Conservation (phyloP, 1,139 yeast genomes). For the Pichia sp. region DNA sequence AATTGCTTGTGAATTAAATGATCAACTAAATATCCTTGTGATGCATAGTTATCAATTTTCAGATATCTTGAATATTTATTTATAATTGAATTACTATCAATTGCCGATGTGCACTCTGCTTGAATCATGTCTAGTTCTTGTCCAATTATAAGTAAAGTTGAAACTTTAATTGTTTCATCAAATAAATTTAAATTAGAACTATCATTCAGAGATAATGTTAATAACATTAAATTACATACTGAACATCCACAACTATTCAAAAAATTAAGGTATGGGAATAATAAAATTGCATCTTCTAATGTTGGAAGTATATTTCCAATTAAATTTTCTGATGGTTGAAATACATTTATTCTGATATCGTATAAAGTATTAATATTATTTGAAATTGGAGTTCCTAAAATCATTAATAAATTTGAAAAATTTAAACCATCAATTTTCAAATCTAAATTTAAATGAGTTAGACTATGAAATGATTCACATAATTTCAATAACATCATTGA, state of each 20-base stretch:
- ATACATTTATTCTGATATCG: slow-evolving; percentile 24
- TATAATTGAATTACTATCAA: slow-evolving; percentile 6
- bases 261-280: slow-evolving; percentile 26
- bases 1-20: slow-evolving; percentile 24
- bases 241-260: slow-evolving; percentile 22
- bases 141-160: slow-evolving; percentile 27
- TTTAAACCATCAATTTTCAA: slow-evolving; percentile 24
- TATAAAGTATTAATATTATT: slow-evolving; percentile 21
- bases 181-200: slow-evolving; percentile 8
- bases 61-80: slow-evolving; percentile 10
- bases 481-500: slow-evolving; percentile 27
- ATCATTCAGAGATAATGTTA: slow-evolving; percentile 5
- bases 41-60: slow-evolving; percentile 5
- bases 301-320: slow-evolving; percentile 25
- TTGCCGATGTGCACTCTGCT: not conserved
- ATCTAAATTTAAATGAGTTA: slow-evolving; percentile 20
- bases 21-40: slow-evolving; percentile 25
- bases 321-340: slow-evolving; percentile 27
- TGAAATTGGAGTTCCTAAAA: slow-evolving; percentile 26
- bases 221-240: slow-evolving; percentile 18
- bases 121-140: slow-evolving; percentile 25
- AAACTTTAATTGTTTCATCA: slow-evolving; percentile 26
- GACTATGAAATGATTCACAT: slow-evolving; percentile 22
- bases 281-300: slow-evolving; percentile 23
- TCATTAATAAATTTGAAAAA: slow-evolving; percentile 27